Evolutionary conservation across 192 early-diverging fungal species (phyloP), one percentile per base, ranked within the genome.

Genomic region (Umbelopsis sp.): DNA sequence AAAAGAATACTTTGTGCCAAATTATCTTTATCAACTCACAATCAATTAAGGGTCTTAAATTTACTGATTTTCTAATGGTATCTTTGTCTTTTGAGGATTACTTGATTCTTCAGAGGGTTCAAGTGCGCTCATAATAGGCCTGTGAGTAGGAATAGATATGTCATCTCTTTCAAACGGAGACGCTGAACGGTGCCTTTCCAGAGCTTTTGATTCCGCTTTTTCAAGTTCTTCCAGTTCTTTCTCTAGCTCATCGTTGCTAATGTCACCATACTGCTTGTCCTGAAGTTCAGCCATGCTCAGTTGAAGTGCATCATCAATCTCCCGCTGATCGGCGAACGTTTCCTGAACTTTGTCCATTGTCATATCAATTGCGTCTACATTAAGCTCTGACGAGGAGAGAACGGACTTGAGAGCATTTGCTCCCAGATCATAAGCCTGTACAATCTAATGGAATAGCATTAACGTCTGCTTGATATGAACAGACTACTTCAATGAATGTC

Each of bases 321-420:
- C 86, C 24, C 80, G 66, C 31, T 91, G 88, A 67, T 88, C 88
- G 21, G 85, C 85, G 44, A 91, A 78, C 0, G 78, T 74, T 21
- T 91, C 89, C 26, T 84, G 78, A 22, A 92, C 53, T 20, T 75
- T 83, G 51, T 88, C 87, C 85, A 91, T 89, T 21, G 86, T 83
- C 21, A 74, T 69, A n/a, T 89, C 86, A 8, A 92, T 85, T 0
- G 71, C 69, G 21, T 89, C 82, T 21, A 70, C 52, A 11, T 77
- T 84, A 0, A 92, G 71, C 8, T 82, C 76, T 25, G 77, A 75
- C 22, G 54, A 69, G 1, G 68, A 72, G 62, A 92, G 72, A 11
- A 91, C 72, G 22, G 73, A 65, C 31, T 83, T 75, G 11, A 92
- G 68, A 26, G 91, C 74, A 66, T 80, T 74, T 9, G 89, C 82